These are phyloP conservation scores for Massariosphaeria phaeospora DNA, from an alignment of 495 filamentous ascomycete genomes.

Conservation along the genomic window DNA sequence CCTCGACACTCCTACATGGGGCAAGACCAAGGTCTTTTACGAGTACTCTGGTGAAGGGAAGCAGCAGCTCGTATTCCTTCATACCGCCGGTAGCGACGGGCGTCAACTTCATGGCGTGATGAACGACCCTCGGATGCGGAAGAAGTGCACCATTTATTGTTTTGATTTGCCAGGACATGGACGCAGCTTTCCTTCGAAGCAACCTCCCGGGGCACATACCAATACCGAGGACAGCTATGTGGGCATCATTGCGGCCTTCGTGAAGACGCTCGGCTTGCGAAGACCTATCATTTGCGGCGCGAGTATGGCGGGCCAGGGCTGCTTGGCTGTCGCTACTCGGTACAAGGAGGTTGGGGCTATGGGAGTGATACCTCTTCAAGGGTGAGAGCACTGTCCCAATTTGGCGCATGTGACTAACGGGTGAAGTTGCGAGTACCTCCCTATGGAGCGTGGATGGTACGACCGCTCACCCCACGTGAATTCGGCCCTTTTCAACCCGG, in stretches of 20 bases:
- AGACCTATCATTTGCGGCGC: conserved; percentile 45
- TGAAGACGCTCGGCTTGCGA: conserved; percentile 38
- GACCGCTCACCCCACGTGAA: conserved; percentile 37
- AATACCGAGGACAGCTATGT: conserved; percentile 43
- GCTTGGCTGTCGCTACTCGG: conserved; percentile 40
- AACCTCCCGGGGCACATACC: conserved; percentile 39
- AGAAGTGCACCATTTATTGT: conserved; percentile 41
- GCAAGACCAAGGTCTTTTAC: conserved; percentile 41
- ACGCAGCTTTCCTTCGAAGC: conserved; percentile 38
- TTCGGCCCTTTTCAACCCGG: conserved; percentile 41
- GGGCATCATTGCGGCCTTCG: conserved; percentile 39
- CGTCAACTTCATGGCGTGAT: conserved; percentile 43
- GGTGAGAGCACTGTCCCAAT: conserved; percentile 3
- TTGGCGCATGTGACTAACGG: background rate
- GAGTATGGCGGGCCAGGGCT: conserved; percentile 45
- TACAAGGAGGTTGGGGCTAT: conserved; percentile 40
- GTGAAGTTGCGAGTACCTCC: conserved; percentile 32
- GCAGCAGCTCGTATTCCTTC: conserved; percentile 43
- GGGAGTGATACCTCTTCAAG: conserved; percentile 43
- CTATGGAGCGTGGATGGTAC: conserved; percentile 33
- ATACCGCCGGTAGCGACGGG: conserved; percentile 42
- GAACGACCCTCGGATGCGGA: conserved; percentile 39
- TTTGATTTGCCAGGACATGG: conserved; percentile 44
- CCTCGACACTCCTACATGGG: conserved; percentile 41
- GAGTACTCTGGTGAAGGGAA: conserved; percentile 40